These are phyloP conservation scores for Cutaneotrichosporon spelunceum DNA, from an alignment of 1,284 basidiomycete genomes.

Conservation along the genomic window DNA sequence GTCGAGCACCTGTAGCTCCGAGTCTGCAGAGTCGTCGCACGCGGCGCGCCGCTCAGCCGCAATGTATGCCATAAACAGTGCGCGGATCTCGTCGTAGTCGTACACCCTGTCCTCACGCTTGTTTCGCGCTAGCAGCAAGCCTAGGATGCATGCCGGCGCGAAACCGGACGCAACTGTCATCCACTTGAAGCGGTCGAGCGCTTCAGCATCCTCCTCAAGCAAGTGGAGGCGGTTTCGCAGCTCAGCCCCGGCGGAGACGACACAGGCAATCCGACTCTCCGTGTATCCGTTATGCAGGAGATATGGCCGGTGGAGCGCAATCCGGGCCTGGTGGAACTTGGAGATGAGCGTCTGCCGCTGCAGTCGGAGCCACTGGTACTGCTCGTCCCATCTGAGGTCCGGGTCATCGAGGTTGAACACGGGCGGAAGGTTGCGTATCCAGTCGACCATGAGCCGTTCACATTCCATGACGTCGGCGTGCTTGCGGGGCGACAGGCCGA, in stretches of 20 bases:
- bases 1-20: constrained; percentile 25
- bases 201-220: constrained; percentile 24
- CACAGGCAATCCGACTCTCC: constrained; percentile 26
- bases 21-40: constrained; percentile 13
- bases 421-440: constrained; percentile 29
- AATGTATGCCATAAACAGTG: constrained; percentile 17
- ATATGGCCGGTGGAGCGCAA: constrained; percentile 38
- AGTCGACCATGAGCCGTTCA: constrained; percentile 30
- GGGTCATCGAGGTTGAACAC: constrained; percentile 33
- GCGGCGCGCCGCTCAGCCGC: constrained; percentile 15
- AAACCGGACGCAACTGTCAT: constrained; percentile 39
- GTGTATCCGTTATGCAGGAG: constrained; percentile 26
- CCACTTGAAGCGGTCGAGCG: constrained; percentile 41
- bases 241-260: constrained; percentile 29
- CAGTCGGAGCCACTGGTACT: constrained; percentile 27
- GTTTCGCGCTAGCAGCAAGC: constrained; percentile 28
- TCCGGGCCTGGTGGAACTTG: constrained; percentile 35
- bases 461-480: constrained; percentile 31
- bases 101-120: constrained; percentile 19
- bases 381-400: constrained; percentile 26
- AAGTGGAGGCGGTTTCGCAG: constrained; percentile 27
- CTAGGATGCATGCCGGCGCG: constrained; percentile 31
- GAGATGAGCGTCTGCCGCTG: constrained; percentile 35
- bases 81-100: constrained; percentile 22
- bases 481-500: constrained; percentile 29